Evolutionary conservation across 441 rosid species (phyloP), one percentile per base, ranked within the genome.

Genomic region (Lagerstroemia fauriei): DNA sequence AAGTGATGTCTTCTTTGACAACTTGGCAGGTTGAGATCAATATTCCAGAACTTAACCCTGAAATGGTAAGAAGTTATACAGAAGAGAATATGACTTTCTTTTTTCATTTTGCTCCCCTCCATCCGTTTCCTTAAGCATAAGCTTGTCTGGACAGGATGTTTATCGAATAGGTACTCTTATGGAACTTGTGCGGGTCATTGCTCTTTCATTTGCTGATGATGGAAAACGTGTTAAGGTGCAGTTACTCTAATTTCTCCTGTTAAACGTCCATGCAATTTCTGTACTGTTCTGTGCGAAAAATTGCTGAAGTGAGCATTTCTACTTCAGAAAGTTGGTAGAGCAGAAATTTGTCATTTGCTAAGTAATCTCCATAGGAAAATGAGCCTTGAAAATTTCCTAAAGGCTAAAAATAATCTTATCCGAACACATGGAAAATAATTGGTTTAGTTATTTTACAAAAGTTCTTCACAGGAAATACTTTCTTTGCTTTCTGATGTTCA

Each of bases 141-240:
- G 46, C 61, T 46, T 74, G 46, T 88, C 29, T 86, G 78, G 53
- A 66, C 95, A 94, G 99, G 99, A 95, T 86, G 98, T 96, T 85
- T 96, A 94, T 87, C 92, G 98, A 85, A 96, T 96, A 88, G 99
- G 99, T 81, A 94, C 98, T 34, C 88, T 96, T 85, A 92, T 92
- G 95, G 99, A 96, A 89, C 98, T 94, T 79, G 93, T 93, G 82
- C 93, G 98, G 77, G 86, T 82, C 83, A 85, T 96, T 84, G 95
- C 97, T 84, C 97, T 96, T 84, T 90, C 97, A 78, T 96, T 94
- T 88, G 94, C 98, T 59, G 97, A 94, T 83, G 99, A 96, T 87
- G 99, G 99, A 72, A 96, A 94, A 88, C 88, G 86, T 88, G 98
- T 96, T 80, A 93, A 96, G 98, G 99, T 96, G 27, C 16, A 10